Evolutionary conservation across 768 basidiomycete genomes (phyloP).

Genomic region (Rhizopogon salebrosus): DNA sequence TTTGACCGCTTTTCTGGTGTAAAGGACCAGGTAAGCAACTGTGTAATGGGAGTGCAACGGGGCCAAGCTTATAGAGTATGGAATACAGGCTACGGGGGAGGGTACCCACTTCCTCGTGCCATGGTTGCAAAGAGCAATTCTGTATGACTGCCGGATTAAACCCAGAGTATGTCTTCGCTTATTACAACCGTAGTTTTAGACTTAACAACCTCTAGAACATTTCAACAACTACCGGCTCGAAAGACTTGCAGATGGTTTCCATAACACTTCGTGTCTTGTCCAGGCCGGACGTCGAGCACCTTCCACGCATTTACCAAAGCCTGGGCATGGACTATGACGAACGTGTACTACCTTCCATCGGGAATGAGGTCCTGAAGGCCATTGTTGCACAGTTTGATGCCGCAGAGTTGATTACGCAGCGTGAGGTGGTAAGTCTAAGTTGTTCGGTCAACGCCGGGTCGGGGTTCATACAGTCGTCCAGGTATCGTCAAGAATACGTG

Average conservation of each 20-base stretch:
- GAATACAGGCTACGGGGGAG: constrained; percentile 71
- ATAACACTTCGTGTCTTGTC: constrained; percentile 95
- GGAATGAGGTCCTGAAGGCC: constrained; percentile 96
- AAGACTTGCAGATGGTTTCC: constrained; percentile 98
- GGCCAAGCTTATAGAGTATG: constrained; percentile 1
- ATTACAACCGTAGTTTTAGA: not conserved
- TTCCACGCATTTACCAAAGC: constrained; percentile 91
- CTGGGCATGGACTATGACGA: constrained; percentile 97
- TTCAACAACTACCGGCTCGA: constrained; percentile 97
- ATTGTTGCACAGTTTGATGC: constrained; percentile 99
- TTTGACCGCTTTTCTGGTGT: constrained; percentile 97
- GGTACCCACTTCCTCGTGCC: constrained; percentile 96
- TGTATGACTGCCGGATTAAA: constrained; percentile 97
- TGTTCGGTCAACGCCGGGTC: not conserved
- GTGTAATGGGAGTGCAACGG: not conserved
- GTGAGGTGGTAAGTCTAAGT: constrained; percentile 75
- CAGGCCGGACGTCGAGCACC: constrained; percentile 81
- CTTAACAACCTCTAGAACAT: constrained; percentile 65
- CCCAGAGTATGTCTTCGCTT: constrained; percentile 60
- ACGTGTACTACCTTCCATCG: constrained; percentile 93
- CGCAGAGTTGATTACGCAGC: constrained; percentile 93
- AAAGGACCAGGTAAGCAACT: constrained; percentile 56
- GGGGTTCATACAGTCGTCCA: constrained; percentile 20
- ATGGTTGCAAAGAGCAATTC: constrained; percentile 92
- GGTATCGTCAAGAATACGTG: constrained; percentile 89